phyloP scores from a whole-genome alignment of 345 rosid species.

The Excoecaria cochinchinensis region DNA sequence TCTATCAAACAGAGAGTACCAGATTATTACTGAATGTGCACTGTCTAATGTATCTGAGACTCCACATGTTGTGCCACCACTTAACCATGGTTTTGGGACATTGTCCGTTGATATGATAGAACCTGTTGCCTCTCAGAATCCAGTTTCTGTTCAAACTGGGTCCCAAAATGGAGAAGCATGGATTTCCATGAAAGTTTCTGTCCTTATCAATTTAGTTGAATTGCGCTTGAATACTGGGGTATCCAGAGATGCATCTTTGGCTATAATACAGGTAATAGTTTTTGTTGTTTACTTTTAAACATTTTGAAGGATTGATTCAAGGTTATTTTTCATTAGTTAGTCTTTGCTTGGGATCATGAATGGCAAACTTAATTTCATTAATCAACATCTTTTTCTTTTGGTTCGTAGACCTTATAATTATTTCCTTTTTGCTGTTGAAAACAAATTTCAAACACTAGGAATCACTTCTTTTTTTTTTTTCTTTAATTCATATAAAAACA shows the following conservation, averaged over 20 bases:
- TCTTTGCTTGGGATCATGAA: background rate
- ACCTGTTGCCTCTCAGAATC: conserved; percentile 42
- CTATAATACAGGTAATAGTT: conserved; percentile 67
- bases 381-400: background rate
- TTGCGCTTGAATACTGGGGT: conserved; percentile 71
- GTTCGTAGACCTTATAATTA: background rate
- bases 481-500: too few species aligned
- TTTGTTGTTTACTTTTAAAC: background rate
- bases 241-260: conserved; percentile 70
- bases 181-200: conserved; percentile 68
- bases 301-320: too few species aligned
- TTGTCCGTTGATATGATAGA: conserved; percentile 46
- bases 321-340: conserved; percentile 8
- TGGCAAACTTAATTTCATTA: background rate
- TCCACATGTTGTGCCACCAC: conserved; percentile 57
- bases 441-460: background rate
- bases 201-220: conserved; percentile 68
- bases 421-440: background rate
- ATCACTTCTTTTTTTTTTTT: too few species aligned
- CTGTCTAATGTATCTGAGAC: conserved; percentile 78
- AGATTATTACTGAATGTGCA: conserved; percentile 86
- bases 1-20: conserved; percentile 80
- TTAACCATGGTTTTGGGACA: conserved; percentile 42
- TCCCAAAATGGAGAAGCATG: conserved; percentile 46
- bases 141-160: conserved; percentile 34